Evolutionary conservation across 2,329 filamentous ascomycete genomes (phyloP), one percentile per base, ranked within the genome.

Genomic region (Alternaria postmessia): DNA sequence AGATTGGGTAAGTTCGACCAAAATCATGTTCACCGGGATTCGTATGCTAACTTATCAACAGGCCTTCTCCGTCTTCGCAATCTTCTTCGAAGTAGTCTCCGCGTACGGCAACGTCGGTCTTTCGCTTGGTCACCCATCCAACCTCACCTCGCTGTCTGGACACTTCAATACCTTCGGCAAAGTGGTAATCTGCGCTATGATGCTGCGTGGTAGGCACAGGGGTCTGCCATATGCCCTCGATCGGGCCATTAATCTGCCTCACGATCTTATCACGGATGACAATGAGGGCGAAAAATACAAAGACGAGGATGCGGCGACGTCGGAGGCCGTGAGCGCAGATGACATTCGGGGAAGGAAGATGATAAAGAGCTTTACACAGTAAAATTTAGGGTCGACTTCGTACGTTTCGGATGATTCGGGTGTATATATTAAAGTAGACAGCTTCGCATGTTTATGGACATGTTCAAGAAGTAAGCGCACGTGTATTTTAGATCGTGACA

Each of bases 91-190:
- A 59, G 80, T 80, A 53, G 73, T 80, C 11, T 78, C 75, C 7
- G 78, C 78, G 0, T 80, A 80, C 66, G 95, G 95, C 63, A 99
- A 95, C 0, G 95, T 99, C 30, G 95, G 95, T 1, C 81, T 99
- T 55, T 94, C 90, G 44, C 84, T 99, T 11, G 95, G 95, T 5
- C 97, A 94, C 64, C 84, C 91, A 0, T 82, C 80, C 18, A 84
- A 89, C 75, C 91, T 96, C 76, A 86, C 92, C 0, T 93, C 91
- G 0, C 92, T 99, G 64, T 93, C 88, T 34, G 90, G 87, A 0
- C 88, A 97, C 68, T 97, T 99, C 77, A 87, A 84, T 9, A 85
- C 89, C 0, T 79, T 96, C 8, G 86, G 84, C 18, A 89, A 89
- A 69, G 81, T 90, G 53, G 82, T 90, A 63, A 87, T 90, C 67